A percentile compares a stretch with the other conserved stretches of the same genome.
Evolutionary conservation across 2,329 filamentous ascomycete species (phyloP).

Genomic region (Aureobasidium sp.): DNA sequence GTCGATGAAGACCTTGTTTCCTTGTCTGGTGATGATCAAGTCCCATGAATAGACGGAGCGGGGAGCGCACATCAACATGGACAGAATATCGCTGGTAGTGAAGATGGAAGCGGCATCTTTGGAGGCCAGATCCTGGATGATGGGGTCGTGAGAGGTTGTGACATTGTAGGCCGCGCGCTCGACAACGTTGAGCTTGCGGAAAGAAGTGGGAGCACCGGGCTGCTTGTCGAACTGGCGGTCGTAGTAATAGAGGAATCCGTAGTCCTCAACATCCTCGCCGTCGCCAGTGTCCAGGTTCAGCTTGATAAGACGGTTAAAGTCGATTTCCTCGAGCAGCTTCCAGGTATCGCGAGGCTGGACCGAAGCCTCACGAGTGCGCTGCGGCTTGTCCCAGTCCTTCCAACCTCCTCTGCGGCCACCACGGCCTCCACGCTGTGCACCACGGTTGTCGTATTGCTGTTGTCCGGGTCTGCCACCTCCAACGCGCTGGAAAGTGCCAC

Average conservation of each 20-base stretch:
- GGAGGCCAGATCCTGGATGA: constrained; percentile 94
- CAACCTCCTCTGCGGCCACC: constrained; percentile 88
- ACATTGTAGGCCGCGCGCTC: constrained; percentile 98
- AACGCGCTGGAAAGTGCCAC: constrained; percentile 62
- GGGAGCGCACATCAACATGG: constrained; percentile 98
- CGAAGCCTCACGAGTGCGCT: constrained; percentile 89
- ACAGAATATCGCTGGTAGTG: constrained; percentile 91
- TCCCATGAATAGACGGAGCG: constrained; percentile 98
- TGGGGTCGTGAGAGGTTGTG: constrained; percentile 88
- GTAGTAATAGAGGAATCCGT: constrained; percentile 98
- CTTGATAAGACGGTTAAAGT: constrained; percentile 91
- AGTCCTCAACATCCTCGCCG: constrained; percentile 89
- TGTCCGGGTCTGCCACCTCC: constrained; percentile 60
- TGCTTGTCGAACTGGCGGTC: constrained; percentile 92
- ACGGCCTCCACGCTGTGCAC: constrained; percentile 59
- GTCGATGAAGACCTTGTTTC: constrained; percentile 96
- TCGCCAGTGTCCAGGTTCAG: constrained; percentile 92
- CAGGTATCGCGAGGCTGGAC: constrained; percentile 95
- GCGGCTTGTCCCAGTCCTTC: constrained; percentile 98
- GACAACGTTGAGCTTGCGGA: constrained; percentile 78
- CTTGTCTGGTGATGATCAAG: constrained; percentile 84
- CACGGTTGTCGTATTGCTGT: constrained; percentile 62
- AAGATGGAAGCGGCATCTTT: constrained; percentile 96
- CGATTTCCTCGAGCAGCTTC: constrained; percentile 94
- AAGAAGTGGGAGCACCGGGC: constrained; percentile 71